Evolutionary conservation across 371 early-diverging fungal genomes (phyloP).

Genomic region (Mucor indicus): DNA sequence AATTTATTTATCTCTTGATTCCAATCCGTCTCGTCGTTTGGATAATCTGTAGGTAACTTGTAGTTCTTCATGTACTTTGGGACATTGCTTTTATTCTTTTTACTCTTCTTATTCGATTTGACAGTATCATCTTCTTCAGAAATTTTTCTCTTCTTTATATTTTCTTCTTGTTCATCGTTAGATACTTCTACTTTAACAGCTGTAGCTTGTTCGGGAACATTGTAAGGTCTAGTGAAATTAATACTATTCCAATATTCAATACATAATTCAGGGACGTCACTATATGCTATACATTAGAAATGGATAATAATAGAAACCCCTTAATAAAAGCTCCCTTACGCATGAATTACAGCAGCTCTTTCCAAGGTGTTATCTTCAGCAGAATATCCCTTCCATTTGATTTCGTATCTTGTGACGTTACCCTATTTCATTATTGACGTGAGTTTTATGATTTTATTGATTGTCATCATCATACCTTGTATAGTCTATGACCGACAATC

Average conservation of each 20-base stretch:
- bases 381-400: slow-evolving; percentile 25
- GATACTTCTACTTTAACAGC: too few species aligned
- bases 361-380: slow-evolving; percentile 24
- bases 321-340: slow-evolving; percentile 13
- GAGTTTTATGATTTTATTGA: too few species aligned
- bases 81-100: slow-evolving; percentile 4
- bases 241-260: slow-evolving; percentile 24
- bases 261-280: slow-evolving; percentile 28
- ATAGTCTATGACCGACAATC: slow-evolving; percentile 9
- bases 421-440: too few species aligned
- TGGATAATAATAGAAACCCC: too few species aligned
- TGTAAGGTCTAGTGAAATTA: too few species aligned
- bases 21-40: slow-evolving; percentile 10
- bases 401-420: slow-evolving; percentile 11
- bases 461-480: slow-evolving; percentile 5
- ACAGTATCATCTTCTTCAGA: not conserved
- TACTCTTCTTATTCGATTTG: too few species aligned
- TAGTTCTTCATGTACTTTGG: slow-evolving; percentile 15
- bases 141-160: not conserved
- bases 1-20: slow-evolving; percentile 5
- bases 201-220: slow-evolving; percentile 6
- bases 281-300: too few species aligned
- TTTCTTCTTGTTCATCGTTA: too few species aligned
- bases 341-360: slow-evolving; percentile 20
- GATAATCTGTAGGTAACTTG: slow-evolving; percentile 1